phyloP scores from a whole-genome alignment of 768 basidiomycete genomes.

The Coprinopsis marcescibilis region DNA sequence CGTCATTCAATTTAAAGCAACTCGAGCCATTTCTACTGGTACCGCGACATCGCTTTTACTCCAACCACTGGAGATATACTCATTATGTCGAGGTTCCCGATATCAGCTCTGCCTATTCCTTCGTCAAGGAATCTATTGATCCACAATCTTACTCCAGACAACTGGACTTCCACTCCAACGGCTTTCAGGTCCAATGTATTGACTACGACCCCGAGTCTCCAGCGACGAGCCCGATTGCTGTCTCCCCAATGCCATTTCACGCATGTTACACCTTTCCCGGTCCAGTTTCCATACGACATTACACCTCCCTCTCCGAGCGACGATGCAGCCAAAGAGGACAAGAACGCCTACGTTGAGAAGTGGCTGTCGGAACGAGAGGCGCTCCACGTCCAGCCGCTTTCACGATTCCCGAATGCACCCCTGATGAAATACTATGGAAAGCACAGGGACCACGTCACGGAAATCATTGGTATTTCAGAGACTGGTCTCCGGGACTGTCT shows the following conservation, averaged over 20 bases:
- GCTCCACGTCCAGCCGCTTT: constrained; percentile 22
- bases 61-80: neutral
- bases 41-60: too few species aligned
- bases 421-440: constrained; percentile 45
- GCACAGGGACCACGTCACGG: constrained; percentile 45
- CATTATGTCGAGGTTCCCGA: constrained; percentile 23
- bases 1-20: too few species aligned
- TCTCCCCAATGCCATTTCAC: constrained; percentile 61
- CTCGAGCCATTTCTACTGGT: too few species aligned
- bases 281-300: constrained; percentile 80
- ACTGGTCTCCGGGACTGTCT: constrained; percentile 68
- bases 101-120: constrained; percentile 51
- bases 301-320: constrained; percentile 37
- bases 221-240: constrained; percentile 63
- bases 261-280: constrained; percentile 77
- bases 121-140: constrained; percentile 34
- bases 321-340: constrained; percentile 43
- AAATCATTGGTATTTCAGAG: constrained; percentile 70
- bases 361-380: constrained; percentile 72
- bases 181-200: constrained; percentile 48
- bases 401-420: constrained; percentile 21
- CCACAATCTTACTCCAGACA: constrained; percentile 53
- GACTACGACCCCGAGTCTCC: constrained; percentile 51
- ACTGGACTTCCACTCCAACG: constrained; percentile 44
- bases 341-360: constrained; percentile 62